Evolutionary conservation across 306 rosid genomes (phyloP).

Genomic region (Dalbergia oliveri): DNA sequence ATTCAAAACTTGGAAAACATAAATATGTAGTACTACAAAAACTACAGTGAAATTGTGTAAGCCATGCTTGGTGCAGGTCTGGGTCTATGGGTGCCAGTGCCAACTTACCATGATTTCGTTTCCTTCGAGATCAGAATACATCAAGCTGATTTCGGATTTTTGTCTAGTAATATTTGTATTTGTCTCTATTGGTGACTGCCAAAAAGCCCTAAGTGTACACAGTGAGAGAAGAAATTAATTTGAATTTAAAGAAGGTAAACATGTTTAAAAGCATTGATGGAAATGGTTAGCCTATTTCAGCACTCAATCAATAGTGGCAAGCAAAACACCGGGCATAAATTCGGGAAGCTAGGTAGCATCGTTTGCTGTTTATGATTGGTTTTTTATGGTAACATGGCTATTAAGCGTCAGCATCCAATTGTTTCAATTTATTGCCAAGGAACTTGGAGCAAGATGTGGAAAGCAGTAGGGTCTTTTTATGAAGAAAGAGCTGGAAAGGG

Average conservation of each 20-base stretch:
- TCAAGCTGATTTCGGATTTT: conserved; percentile 42
- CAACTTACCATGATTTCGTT: conserved; percentile 60
- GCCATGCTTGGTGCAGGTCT: conserved; percentile 26
- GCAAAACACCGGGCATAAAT: neutral
- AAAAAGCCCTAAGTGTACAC: conserved; percentile 53
- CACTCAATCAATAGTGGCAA: neutral
- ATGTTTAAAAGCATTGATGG: conserved; percentile 23
- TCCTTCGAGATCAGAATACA: conserved; percentile 48
- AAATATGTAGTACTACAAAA: conserved; percentile 2
- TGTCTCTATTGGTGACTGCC: conserved; percentile 57
- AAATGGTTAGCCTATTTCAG: conserved; percentile 17
- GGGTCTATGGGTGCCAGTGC: conserved; percentile 4
- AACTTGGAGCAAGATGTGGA: conserved; percentile 6
- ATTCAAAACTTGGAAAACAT: neutral
- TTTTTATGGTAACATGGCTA: neutral
- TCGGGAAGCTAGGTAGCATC: neutral
- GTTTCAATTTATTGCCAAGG: conserved; percentile 15
- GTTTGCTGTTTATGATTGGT: neutral
- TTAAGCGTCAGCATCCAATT: conserved; percentile 18
- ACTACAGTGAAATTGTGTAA: neutral
- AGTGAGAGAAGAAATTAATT: conserved; percentile 24
- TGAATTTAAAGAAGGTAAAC: neutral
- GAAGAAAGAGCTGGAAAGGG: neutral
- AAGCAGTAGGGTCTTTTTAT: conserved; percentile 6
- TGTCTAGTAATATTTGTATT: conserved; percentile 36